Conservation (phyloP, 1,284 basidiomycete species). For the Ganoderma sp. region DNA sequence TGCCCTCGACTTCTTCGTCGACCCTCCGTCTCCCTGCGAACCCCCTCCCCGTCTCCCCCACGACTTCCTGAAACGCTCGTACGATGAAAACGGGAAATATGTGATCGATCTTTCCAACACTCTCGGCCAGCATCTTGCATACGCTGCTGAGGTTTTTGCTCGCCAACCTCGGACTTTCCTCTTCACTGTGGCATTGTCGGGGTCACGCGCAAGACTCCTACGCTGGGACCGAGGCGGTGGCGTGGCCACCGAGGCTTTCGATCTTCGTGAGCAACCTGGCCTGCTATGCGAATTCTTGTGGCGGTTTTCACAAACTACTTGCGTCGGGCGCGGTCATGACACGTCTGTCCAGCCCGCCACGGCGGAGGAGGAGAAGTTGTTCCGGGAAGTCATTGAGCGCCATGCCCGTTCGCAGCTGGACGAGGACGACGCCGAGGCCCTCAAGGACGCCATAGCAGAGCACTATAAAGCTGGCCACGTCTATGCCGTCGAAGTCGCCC, state of each 20-base stretch:
- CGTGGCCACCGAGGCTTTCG: constrained; percentile 37
- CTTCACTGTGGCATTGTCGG: constrained; percentile 38
- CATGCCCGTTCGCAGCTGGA: constrained; percentile 5
- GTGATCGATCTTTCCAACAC: background rate
- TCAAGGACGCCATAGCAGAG: background rate
- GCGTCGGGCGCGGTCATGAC: constrained; percentile 34
- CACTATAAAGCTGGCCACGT: background rate
- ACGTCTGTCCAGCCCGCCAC: constrained; percentile 27
- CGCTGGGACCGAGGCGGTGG: constrained; percentile 41
- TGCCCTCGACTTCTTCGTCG: background rate
- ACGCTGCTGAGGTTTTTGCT: constrained; percentile 18
- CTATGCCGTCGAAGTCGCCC: background rate
- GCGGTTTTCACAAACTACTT: constrained; percentile 31
- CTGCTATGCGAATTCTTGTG: constrained; percentile 38
- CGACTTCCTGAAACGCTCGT: background rate
- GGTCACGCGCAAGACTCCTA: constrained; percentile 35
- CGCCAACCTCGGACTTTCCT: constrained; percentile 22
- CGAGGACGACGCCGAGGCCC: background rate
- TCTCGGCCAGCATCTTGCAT: constrained; percentile 19
- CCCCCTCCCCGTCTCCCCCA: background rate
- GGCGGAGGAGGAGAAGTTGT: constrained; percentile 19
- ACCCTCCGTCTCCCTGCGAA: background rate
- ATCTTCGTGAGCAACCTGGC: constrained; percentile 30
- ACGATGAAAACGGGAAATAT: background rate
- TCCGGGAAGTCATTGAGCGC: constrained; percentile 9